Conservation (phyloP, 2,329 filamentous ascomycete species). For the Ophiostoma perfectum region DNA sequence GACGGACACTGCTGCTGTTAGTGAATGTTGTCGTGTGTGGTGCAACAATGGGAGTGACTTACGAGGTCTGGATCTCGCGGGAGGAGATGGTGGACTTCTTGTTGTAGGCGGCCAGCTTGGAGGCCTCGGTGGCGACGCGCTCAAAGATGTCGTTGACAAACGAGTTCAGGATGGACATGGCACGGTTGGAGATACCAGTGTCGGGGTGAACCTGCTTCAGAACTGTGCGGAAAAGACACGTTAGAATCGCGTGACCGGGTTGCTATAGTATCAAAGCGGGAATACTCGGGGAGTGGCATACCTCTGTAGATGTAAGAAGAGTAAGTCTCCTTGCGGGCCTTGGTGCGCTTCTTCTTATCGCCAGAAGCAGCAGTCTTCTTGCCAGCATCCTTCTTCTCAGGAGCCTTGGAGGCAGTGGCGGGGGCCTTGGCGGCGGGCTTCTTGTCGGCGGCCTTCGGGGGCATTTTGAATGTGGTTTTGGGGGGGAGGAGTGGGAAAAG, state of each 20-base stretch:
- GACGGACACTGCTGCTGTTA: slow-evolving; percentile 68
- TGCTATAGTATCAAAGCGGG: not conserved
- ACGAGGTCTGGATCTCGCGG: slow-evolving; percentile 97
- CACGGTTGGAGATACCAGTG: slow-evolving; percentile 99
- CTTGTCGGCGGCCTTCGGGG: slow-evolving; percentile 97
- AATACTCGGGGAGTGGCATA: slow-evolving; percentile 41
- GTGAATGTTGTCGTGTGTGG: slow-evolving; percentile 30
- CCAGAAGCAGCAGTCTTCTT: slow-evolving; percentile 98
- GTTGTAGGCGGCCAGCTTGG: slow-evolving; percentile 99
- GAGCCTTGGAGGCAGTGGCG: slow-evolving; percentile 61
- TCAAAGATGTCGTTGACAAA: slow-evolving; percentile 99
- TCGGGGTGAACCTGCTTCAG: slow-evolving; percentile 99
- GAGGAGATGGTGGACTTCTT: slow-evolving; percentile 99
- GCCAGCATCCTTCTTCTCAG: slow-evolving; percentile 98
- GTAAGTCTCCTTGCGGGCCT: slow-evolving; percentile 99
- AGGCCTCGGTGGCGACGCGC: slow-evolving; percentile 96
- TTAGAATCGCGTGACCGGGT: slow-evolving; percentile 1
- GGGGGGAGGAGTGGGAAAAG: slow-evolving; percentile 22
- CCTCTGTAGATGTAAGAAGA: slow-evolving; percentile 99
- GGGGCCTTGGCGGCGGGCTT: slow-evolving; percentile 98
- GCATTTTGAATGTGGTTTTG: slow-evolving; percentile 60
- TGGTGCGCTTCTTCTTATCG: slow-evolving; percentile 99
- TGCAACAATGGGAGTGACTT: slow-evolving; percentile 33
- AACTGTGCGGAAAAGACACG: slow-evolving; percentile 49
- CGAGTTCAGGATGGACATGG: slow-evolving; percentile 99